phyloP scores from a whole-genome alignment of 129 eudicot genomes.

The Pseudognaphalium luteoalbum region DNA sequence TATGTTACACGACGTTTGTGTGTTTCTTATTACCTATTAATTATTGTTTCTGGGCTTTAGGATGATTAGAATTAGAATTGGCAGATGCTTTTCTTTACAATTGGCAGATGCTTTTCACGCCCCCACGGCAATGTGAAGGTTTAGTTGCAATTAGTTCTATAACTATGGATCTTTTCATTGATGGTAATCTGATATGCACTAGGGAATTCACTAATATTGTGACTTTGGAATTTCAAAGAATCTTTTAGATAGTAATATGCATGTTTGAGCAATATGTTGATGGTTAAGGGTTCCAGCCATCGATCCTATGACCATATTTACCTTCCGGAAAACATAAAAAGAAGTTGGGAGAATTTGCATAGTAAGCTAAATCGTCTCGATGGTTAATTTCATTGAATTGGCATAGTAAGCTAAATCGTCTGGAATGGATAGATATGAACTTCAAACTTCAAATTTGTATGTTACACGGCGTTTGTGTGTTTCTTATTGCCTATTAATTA shows the following conservation, averaged over 20 bases:
- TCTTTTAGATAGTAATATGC: background rate
- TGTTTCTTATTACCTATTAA: background rate
- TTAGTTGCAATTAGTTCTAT: background rate
- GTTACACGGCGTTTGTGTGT: conserved; percentile 3
- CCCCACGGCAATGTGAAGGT: background rate
- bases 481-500: background rate
- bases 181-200: background rate
- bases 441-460: background rate
- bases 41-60: background rate
- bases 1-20: conserved; percentile 5
- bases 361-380: background rate
- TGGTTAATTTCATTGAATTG: background rate
- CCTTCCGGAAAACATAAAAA: conserved; percentile 1
- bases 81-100: too few species aligned
- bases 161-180: background rate
- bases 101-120: too few species aligned
- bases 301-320: conserved; percentile 6
- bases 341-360: background rate
- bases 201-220: background rate
- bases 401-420: too few species aligned
- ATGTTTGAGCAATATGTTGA: background rate
- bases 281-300: conserved; percentile 1
- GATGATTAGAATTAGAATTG: background rate
- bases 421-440: conserved; percentile 12
- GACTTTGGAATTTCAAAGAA: background rate